Percentiles rank a stretch among this genome's conserved stretches.
phyloP scores from a whole-genome alignment of 2,329 filamentous ascomycete genomes.

The Cytospora piceicola region DNA sequence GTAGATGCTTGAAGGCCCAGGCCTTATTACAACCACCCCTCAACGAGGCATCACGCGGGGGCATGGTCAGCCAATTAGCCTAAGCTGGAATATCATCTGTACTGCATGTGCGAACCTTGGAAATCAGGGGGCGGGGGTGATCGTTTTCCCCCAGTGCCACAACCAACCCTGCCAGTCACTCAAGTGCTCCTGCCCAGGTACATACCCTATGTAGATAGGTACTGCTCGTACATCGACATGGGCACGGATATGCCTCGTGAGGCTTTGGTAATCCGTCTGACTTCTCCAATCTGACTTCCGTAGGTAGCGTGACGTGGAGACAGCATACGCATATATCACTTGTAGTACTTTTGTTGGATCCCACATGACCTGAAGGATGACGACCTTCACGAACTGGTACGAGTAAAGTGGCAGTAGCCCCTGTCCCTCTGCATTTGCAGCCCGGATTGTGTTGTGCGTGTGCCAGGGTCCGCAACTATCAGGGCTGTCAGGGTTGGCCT shows the following conservation, averaged over 20 bases:
- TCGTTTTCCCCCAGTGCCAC: background rate
- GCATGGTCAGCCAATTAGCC: background rate
- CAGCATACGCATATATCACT: background rate
- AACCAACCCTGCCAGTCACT: background rate
- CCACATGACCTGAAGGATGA: slow-evolving; percentile 21
- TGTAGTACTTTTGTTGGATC: background rate
- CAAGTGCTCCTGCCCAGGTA: too few species aligned
- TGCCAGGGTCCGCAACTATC: background rate
- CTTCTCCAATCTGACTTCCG: background rate
- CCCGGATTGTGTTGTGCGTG: background rate
- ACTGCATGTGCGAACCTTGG: too few species aligned
- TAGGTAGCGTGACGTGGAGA: background rate
- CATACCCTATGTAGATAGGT: too few species aligned
- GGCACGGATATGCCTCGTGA: background rate
- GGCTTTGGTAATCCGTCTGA: background rate
- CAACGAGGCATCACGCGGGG: background rate
- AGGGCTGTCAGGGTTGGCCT: background rate
- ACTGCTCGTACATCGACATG: background rate
- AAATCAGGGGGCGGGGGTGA: background rate
- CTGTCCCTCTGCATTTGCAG: background rate
- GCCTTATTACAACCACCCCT: background rate
- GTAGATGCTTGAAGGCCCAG: background rate
- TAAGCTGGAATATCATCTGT: background rate
- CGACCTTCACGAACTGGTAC: slow-evolving; percentile 12
- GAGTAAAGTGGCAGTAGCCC: background rate